Base-by-base conservation (phyloP, 2,329 filamentous ascomycete genomes). In the Neurospora crassa region DNA sequence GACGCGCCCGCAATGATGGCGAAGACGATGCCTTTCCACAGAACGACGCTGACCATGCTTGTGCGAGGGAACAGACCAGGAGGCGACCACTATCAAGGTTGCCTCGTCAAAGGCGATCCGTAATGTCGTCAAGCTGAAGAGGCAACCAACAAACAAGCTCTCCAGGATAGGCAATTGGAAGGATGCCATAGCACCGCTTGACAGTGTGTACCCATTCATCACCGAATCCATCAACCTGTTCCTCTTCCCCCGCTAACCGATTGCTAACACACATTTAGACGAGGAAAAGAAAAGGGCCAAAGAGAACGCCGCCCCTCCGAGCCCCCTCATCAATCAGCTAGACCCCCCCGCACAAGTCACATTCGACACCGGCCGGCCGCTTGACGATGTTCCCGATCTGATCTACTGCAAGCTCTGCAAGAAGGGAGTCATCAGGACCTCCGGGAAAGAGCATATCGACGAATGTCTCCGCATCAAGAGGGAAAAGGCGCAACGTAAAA, bases 321-420 rank as follows among this genome's bases (percentile, higher is more conserved):
- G 84, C 3, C 86, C 88, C 0, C 83, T 89, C 1, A 85, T 90
- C 20, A 90, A 90, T 77, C 87, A 89, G 70, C 87, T 97, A 69
- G 92, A 96, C 76, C 90, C 94, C 72, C 88, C 85, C 73, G 89
- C 92, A 16, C 88, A 92, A 76, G 89, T 93, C 72, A 92, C 92
- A 5, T 97, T 97, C 80, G 86, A 89, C 4, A 94, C 91, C 67
- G 93, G 93, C 73, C 89, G 91, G 71, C 93, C 94, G 0, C 86
- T 97, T 75, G 90, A 94, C 76, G 94, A 97, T 78, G 86, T 85
- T 71, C 88, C 92, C 12, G 93, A 97, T 74, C 87, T 93, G 11
- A 90, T 96, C 69, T 87, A 91, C 75, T 99, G 95, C 86, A 97
- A 96, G 79, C 93, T 96, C 79, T 99, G 95, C 83, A 97, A 96